Base-by-base conservation (phyloP, 495 filamentous ascomycete genomes). In the Lasiosphaeris hirsuta region DNA sequence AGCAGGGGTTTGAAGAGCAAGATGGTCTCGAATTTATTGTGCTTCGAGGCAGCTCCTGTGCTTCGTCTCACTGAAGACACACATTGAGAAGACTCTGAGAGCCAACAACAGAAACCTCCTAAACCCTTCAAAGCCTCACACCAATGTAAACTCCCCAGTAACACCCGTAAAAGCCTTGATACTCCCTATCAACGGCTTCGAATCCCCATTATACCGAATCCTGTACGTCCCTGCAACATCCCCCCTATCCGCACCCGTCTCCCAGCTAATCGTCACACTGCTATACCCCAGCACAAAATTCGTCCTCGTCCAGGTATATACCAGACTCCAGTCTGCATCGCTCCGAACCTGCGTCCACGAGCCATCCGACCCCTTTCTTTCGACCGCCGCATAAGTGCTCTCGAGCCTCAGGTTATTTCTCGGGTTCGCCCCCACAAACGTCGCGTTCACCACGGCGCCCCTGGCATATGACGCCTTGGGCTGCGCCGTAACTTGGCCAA, bases 341-440 rank as follows among this genome's bases (percentile, higher is more conserved):
- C 82, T 81, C 37, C 86, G 76, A 14, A 95, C 84, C 53, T 72
- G 77, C 38, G 73, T 76, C 94, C 94, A 98, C 3, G 61, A 71
- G 7, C 65, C 73, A n/a, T 81, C 74, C 0, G 10, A 14, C 6
- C 48, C 55, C 55, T 72, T 58, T 58, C 71, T 76, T 78, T 97
- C 92, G 1, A 96, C 84, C 2, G 86, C 87, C 6, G 86, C 86
- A 62, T 84, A 96, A 1, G 92, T 96, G 7, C 82, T 84, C 63
- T 90, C 92, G 18, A 89, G 81, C 5, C 85, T 81, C 33, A 97
- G 77, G 58, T 96, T 88, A 67, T 98, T 97, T 13, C 94, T 80
- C 43, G 94, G 94, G 63, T 96, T 96, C 2, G 93, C 92, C 40
- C 88, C 94, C 6, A 90, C 82, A 69, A 98, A 98, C 0, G 80